These are phyloP conservation scores for Centaurea solstitialis DNA, from an alignment of 129 eudicot species.

Conservation along the genomic window DNA sequence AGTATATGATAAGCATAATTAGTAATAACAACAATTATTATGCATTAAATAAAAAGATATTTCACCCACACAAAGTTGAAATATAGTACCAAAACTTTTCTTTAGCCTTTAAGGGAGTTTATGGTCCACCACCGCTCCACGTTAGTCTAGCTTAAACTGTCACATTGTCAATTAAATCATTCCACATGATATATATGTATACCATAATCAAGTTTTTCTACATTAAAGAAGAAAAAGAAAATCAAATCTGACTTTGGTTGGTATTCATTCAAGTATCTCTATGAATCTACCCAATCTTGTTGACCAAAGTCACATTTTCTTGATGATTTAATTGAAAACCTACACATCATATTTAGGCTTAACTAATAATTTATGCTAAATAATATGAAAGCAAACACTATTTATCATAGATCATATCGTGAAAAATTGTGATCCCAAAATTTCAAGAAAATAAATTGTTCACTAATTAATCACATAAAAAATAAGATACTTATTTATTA, in stretches of 20 bases:
- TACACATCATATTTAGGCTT: neutral
- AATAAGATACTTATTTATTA: too few species aligned
- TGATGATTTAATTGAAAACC: neutral
- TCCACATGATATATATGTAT: neutral
- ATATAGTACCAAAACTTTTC: neutral
- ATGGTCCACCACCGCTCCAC: neutral
- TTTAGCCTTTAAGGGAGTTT: neutral
- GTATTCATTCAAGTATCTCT: neutral
- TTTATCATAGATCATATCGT: too few species aligned
- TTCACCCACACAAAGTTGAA: neutral
- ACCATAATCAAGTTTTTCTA: too few species aligned
- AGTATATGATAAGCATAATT: neutral
- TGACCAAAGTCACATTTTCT: neutral
- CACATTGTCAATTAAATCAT: neutral
- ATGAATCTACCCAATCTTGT: neutral
- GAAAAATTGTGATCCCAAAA: too few species aligned
- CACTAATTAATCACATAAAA: too few species aligned
- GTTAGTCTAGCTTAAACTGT: neutral
- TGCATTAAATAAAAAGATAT: conserved; percentile 15
- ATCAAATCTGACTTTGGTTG: neutral
- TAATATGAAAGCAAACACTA: too few species aligned
- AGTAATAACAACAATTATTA: neutral
- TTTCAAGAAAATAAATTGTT: too few species aligned
- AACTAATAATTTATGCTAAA: too few species aligned
- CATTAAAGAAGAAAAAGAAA: too few species aligned